These are phyloP conservation scores for Vigna reflexopilosa DNA, from an alignment of 306 rosid species.

Conservation along the genomic window DNA sequence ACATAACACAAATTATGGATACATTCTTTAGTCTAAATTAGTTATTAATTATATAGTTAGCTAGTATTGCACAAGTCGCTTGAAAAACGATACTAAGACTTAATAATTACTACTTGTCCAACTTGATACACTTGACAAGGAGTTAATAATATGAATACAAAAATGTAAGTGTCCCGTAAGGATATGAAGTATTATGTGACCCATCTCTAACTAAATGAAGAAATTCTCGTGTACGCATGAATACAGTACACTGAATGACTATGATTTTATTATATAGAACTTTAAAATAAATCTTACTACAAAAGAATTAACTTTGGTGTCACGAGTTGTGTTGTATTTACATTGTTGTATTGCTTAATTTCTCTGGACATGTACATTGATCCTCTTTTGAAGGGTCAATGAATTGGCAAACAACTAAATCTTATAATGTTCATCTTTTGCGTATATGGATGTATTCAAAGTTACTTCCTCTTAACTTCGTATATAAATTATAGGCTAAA, in stretches of 20 bases:
- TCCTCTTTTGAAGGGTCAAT: slow-evolving; percentile 25
- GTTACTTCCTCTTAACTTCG: neutral
- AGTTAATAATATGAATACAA: neutral
- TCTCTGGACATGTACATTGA: slow-evolving; percentile 2
- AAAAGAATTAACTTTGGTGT: slow-evolving; percentile 23
- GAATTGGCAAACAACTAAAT: slow-evolving; percentile 35
- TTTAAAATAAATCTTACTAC: slow-evolving; percentile 12
- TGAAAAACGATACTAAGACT: too few species aligned
- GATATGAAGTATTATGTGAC: slow-evolving; percentile 16
- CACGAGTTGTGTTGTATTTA: slow-evolving; percentile 1
- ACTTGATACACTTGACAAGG: too few species aligned
- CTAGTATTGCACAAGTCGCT: too few species aligned
- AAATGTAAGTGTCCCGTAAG: slow-evolving; percentile 2
- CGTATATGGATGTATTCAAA: neutral
- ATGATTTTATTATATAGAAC: neutral
- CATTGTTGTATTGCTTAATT: neutral
- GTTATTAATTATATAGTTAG: too few species aligned
- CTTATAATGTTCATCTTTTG: neutral
- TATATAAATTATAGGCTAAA: neutral
- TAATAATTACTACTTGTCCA: too few species aligned
- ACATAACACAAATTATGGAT: too few species aligned
- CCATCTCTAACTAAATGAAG: slow-evolving; percentile 13
- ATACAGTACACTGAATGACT: neutral
- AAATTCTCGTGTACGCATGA: slow-evolving; percentile 22
- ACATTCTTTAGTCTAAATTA: too few species aligned